phyloP scores from a whole-genome alignment of 2,329 filamentous ascomycete species.

The Microcyclosporella mali region DNA sequence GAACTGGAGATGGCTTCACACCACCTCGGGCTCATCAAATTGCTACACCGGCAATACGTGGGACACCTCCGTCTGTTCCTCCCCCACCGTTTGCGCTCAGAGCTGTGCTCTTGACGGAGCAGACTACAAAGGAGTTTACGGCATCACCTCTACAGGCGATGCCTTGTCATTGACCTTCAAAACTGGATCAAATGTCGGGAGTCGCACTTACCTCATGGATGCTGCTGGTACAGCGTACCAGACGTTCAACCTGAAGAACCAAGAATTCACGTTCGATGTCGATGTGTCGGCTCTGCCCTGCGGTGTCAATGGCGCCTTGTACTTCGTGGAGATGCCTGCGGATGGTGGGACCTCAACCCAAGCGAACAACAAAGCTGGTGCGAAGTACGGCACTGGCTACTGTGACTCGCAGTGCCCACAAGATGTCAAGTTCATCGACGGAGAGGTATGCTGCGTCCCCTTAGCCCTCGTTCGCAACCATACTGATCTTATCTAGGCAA shows the following conservation, averaged over 20 bases:
- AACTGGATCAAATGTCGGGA: constrained; percentile 34
- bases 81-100: constrained; percentile 41
- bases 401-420: constrained; percentile 46
- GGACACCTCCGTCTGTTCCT: constrained; percentile 37
- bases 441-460: constrained; percentile 9
- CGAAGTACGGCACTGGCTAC: constrained; percentile 51
- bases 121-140: constrained; percentile 51
- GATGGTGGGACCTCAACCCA: constrained; percentile 54
- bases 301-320: constrained; percentile 65
- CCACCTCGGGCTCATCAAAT: constrained; percentile 41
- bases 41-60: constrained; percentile 44
- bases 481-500: constrained; percentile 31
- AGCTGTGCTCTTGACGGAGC: constrained; percentile 55
- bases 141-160: constrained; percentile 46
- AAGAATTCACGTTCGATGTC: constrained; percentile 68
- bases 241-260: constrained; percentile 58
- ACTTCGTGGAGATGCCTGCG: constrained; percentile 57
- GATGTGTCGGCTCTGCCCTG: constrained; percentile 63
- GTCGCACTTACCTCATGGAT: constrained; percentile 59
- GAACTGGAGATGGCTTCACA: constrained; percentile 49
- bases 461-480: too few relatives aligned
- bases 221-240: constrained; percentile 52
- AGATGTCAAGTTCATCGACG: constrained; percentile 31
- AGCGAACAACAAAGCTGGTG: constrained; percentile 35
- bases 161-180: constrained; percentile 43